Evolutionary conservation across 2,329 filamentous ascomycete species (phyloP).

Genomic region (Colletotrichum magnum): DNA sequence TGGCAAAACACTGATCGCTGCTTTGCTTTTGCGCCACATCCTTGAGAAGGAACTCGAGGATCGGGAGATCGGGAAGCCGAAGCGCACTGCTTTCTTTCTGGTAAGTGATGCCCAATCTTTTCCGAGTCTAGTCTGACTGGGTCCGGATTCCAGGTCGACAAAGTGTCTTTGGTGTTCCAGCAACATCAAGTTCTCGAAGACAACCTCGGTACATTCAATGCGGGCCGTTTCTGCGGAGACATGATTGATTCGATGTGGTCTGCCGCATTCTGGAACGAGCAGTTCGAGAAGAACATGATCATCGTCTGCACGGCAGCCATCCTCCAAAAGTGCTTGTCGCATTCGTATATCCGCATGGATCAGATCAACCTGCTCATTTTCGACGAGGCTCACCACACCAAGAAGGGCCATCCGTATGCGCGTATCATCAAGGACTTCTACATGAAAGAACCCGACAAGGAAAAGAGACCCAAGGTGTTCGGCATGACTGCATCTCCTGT

Average conservation of each 20-base stretch:
- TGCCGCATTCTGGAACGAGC: constrained; percentile 65
- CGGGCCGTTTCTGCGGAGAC: constrained; percentile 80
- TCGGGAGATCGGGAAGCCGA: constrained; percentile 70
- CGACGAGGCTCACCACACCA: constrained; percentile 96
- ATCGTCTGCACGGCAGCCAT: constrained; percentile 95
- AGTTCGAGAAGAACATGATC: constrained; percentile 78
- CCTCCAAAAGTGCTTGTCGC: constrained; percentile 81
- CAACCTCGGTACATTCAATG: constrained; percentile 68
- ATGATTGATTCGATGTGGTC: constrained; percentile 62
- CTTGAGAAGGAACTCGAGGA: constrained; percentile 84
- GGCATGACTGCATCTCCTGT: constrained; percentile 98
- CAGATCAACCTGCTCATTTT: constrained; percentile 93
- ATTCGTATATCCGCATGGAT: constrained; percentile 83
- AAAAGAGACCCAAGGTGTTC: constrained; percentile 80
- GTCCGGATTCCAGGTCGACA: constrained; percentile 73
- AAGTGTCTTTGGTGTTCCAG: constrained; percentile 90
- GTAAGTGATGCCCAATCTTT: constrained; percentile 56
- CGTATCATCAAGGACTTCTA: constrained; percentile 93
- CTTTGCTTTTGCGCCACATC: constrained; percentile 82
- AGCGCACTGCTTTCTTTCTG: constrained; percentile 86
- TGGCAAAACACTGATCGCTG: constrained; percentile 97
- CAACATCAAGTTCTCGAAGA: constrained; percentile 85
- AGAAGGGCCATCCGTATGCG: constrained; percentile 93
- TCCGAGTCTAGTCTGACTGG: not conserved
- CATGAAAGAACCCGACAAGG: constrained; percentile 58